Evolutionary conservation across 805 yeast species (phyloP).

Genomic region (Starmerella sirachaensis): DNA sequence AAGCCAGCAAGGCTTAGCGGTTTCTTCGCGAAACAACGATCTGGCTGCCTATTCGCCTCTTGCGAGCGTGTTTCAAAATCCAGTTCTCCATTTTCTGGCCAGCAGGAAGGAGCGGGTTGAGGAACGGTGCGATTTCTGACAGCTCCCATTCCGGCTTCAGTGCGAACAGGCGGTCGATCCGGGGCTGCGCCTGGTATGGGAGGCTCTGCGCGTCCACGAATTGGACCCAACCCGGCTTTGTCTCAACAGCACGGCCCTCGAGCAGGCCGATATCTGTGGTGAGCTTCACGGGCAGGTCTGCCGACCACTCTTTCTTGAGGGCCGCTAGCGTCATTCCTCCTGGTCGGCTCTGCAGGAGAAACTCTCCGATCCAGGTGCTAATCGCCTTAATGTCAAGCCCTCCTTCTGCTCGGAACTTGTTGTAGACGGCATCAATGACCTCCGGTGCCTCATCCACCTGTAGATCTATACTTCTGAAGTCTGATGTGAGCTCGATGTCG

Average conservation of each 20-base stretch:
- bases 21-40: slow-evolving; percentile 26
- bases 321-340: slow-evolving; percentile 35
- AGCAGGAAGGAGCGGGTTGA: slow-evolving; percentile 46
- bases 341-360: slow-evolving; percentile 34
- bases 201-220: slow-evolving; percentile 42
- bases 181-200: slow-evolving; percentile 36
- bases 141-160: slow-evolving; percentile 49
- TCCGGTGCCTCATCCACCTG: slow-evolving; percentile 30
- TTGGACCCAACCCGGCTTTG: slow-evolving; percentile 36
- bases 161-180: slow-evolving; percentile 44
- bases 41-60: slow-evolving; percentile 36
- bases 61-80: slow-evolving; percentile 42
- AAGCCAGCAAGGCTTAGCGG: background rate
- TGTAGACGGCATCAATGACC: slow-evolving; percentile 40
- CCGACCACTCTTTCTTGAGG: slow-evolving; percentile 26
- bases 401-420: slow-evolving; percentile 35
- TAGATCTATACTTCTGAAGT: background rate
- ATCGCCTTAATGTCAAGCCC: slow-evolving; percentile 35
- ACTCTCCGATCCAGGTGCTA: slow-evolving; percentile 53
- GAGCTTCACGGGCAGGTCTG: slow-evolving; percentile 42
- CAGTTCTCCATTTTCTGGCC: slow-evolving; percentile 38
- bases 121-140: slow-evolving; percentile 51
- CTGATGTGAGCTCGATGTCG: slow-evolving; percentile 5
- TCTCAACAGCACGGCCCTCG: slow-evolving; percentile 43
- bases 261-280: slow-evolving; percentile 45